phyloP scores from a whole-genome alignment of 1,284 basidiomycete genomes.

The Cutaneotrichosporon cyanovorans region DNA sequence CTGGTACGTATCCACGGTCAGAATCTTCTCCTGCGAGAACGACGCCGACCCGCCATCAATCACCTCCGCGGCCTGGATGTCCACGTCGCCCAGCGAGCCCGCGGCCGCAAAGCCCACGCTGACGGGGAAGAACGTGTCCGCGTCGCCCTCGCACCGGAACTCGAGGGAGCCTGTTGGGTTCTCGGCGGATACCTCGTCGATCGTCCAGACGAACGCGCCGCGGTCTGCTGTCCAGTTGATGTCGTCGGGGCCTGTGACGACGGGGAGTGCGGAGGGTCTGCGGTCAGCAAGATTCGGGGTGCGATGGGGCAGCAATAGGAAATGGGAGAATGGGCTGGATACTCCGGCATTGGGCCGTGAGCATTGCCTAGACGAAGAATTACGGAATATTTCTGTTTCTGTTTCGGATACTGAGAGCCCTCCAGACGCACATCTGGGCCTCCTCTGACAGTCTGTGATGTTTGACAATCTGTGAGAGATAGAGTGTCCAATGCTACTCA shows the following conservation, averaged over 20 bases:
- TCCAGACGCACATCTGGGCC: too few relatives aligned
- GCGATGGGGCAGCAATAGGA: too few relatives aligned
- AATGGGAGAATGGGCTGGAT: constrained; percentile 1
- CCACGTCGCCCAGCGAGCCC: constrained; percentile 67
- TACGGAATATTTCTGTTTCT: too few relatives aligned
- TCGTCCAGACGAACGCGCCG: constrained; percentile 77
- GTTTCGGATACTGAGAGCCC: too few relatives aligned
- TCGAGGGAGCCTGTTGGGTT: constrained; percentile 72
- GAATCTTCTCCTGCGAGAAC: constrained; percentile 71
- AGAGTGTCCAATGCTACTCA: constrained; percentile 49
- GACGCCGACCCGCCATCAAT: constrained; percentile 54
- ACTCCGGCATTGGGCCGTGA: too few relatives aligned
- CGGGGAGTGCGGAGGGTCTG: constrained; percentile 74
- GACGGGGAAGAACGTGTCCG: constrained; percentile 90
- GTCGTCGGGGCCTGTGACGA: constrained; percentile 59
- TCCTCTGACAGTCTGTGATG: too few relatives aligned
- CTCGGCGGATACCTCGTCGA: constrained; percentile 49
- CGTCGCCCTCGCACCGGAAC: constrained; percentile 74
- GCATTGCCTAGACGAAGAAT: too few relatives aligned
- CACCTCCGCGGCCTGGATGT: constrained; percentile 53
- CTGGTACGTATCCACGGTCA: constrained; percentile 62
- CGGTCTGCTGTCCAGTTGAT: constrained; percentile 76
- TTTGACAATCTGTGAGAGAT: too few relatives aligned
- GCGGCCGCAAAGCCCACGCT: constrained; percentile 70
- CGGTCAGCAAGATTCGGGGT: constrained; percentile 5